Evolutionary conservation across 495 filamentous ascomycete genomes (phyloP).

Genomic region (Penicillium tannophilum): DNA sequence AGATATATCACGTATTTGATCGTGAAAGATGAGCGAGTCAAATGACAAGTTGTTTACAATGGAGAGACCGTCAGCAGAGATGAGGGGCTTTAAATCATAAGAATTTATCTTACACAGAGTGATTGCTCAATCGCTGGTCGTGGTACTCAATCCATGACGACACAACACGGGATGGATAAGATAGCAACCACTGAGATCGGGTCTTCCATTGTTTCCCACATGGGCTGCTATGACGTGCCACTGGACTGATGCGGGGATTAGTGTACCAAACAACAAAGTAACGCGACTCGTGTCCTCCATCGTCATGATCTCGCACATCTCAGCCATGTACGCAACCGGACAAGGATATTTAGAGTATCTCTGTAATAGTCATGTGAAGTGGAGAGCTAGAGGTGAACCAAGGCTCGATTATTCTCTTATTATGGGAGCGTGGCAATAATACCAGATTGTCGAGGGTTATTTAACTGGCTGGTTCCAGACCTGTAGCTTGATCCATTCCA

Average conservation of each 20-base stretch:
- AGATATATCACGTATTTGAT: not conserved
- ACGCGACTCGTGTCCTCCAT: constrained; percentile 21
- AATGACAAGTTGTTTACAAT: not conserved
- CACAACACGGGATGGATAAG: constrained; percentile 19
- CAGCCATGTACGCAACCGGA: constrained; percentile 15
- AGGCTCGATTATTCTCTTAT: not conserved
- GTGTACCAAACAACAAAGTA: constrained; percentile 1
- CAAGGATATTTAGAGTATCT: not conserved
- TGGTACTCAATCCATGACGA: constrained; percentile 19
- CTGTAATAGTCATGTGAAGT: not conserved
- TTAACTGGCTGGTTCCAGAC: too few species aligned
- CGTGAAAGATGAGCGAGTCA: not conserved
- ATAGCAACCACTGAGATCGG: not conserved
- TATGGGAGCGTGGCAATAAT: not conserved
- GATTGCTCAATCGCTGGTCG: constrained; percentile 1
- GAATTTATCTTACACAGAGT: not conserved
- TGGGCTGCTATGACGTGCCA: constrained; percentile 27
- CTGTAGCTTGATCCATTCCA: too few species aligned
- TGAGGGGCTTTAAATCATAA: not conserved
- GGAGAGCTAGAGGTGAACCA: not conserved
- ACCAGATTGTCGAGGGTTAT: too few species aligned
- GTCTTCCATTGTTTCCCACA: constrained; percentile 1
- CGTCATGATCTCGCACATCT: constrained; percentile 16
- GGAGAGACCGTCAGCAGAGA: not conserved
- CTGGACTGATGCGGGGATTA: constrained; percentile 1